A percentile compares a stretch with the other conserved stretches of the same genome.
Evolutionary conservation across 257 asterid species (phyloP).

Genomic region (Capsicum baccatum): DNA sequence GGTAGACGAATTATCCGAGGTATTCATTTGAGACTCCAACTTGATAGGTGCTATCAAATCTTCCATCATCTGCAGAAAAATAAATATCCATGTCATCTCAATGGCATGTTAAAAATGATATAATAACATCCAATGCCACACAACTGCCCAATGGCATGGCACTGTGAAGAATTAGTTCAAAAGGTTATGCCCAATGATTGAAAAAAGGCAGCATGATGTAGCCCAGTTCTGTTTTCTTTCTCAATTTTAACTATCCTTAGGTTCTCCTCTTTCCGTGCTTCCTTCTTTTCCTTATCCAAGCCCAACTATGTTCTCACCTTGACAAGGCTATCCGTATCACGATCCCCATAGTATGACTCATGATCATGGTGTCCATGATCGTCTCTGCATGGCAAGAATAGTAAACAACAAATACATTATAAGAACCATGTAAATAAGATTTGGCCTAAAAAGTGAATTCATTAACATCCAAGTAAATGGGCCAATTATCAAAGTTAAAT

Average conservation of each 20-base stretch:
- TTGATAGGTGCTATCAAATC: slow-evolving; percentile 78
- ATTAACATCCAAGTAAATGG: slow-evolving; percentile 6
- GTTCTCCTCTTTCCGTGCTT: slow-evolving; percentile 23
- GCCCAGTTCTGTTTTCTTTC: background rate
- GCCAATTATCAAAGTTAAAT: background rate
- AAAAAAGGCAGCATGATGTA: background rate
- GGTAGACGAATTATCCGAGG: slow-evolving; percentile 50
- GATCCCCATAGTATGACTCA: slow-evolving; percentile 96
- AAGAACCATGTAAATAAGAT: slow-evolving; percentile 28
- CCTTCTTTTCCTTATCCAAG: slow-evolving; percentile 30
- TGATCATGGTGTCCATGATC: slow-evolving; percentile 94
- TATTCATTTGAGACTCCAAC: slow-evolving; percentile 52
- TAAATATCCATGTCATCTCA: slow-evolving; percentile 26
- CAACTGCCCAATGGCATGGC: slow-evolving; percentile 18
- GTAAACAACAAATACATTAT: slow-evolving; percentile 27
- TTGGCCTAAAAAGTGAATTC: background rate
- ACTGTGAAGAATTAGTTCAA: background rate
- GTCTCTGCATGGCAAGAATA: slow-evolving; percentile 53
- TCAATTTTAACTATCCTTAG: slow-evolving; percentile 7
- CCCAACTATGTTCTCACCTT: slow-evolving; percentile 58
- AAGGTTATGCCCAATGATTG: background rate
- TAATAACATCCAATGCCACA: background rate
- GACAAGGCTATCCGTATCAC: slow-evolving; percentile 85
- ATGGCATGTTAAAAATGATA: background rate
- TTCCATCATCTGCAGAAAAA: slow-evolving; percentile 77